A percentile compares a stretch with the other conserved stretches of the same genome.
phyloP scores from a whole-genome alignment of 2,329 filamentous ascomycete genomes.

The Hypoxylon sp. region DNA sequence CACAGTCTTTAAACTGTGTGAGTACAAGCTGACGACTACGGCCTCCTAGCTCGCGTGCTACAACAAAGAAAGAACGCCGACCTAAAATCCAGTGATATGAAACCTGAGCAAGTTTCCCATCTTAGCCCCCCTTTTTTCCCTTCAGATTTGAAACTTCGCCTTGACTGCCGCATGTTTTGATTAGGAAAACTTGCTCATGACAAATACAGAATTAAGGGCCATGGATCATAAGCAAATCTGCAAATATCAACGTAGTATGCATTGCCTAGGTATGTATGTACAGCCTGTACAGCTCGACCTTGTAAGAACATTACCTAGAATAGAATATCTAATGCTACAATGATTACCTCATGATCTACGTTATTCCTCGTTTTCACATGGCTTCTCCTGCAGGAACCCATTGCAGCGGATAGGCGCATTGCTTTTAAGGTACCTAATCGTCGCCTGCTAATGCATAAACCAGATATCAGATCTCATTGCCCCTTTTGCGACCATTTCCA shows the following conservation, averaged over 20 bases:
- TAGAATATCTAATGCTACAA: slow-evolving; percentile 4
- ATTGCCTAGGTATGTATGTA: neutral
- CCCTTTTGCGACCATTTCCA: neutral
- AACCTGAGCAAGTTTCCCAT: slow-evolving; percentile 41
- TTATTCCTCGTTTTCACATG: slow-evolving; percentile 27
- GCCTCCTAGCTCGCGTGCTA: slow-evolving; percentile 34
- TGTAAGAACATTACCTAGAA: slow-evolving; percentile 2
- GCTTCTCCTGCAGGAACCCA: slow-evolving; percentile 20
- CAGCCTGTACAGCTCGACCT: too few relatives aligned
- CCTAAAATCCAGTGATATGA: slow-evolving; percentile 30
- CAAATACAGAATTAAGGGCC: slow-evolving; percentile 13
- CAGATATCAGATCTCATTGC: slow-evolving; percentile 7
- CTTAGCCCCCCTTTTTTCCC: slow-evolving; percentile 14
- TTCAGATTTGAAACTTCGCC: slow-evolving; percentile 36
- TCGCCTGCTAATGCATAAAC: slow-evolving; percentile 10
- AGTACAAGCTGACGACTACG: slow-evolving; percentile 32
- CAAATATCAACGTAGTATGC: too few relatives aligned
- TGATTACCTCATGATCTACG: slow-evolving; percentile 28
- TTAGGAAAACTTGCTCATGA: slow-evolving; percentile 39
- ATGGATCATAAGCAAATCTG: slow-evolving; percentile 2
- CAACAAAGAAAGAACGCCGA: slow-evolving; percentile 24
- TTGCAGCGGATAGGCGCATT: slow-evolving; percentile 3
- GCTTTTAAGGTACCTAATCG: neutral
- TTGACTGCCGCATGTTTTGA: slow-evolving; percentile 23
- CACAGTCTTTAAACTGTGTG: slow-evolving; percentile 4